Conservation (phyloP, 257 asterid species). For the Fraxinus quadrangulata region DNA sequence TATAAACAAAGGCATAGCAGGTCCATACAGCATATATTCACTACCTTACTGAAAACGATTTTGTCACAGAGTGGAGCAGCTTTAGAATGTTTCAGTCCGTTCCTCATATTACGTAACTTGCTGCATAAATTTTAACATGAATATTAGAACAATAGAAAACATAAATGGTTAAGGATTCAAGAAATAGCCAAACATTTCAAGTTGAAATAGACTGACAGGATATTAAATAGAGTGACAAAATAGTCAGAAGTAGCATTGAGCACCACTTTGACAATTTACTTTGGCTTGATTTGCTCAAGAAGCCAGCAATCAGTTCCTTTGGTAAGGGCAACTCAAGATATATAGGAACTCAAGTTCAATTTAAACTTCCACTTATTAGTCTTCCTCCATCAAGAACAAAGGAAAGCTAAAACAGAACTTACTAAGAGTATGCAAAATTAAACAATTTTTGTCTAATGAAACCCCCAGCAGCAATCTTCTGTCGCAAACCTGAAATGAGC, state of each 20-base stretch:
- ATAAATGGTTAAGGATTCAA: conserved; percentile 10
- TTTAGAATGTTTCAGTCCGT: conserved; percentile 62
- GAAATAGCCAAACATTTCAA: background rate
- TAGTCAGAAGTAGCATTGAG: background rate
- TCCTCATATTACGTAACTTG: conserved; percentile 70
- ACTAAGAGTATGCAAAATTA: conserved; percentile 78
- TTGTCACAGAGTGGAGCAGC: conserved; percentile 82
- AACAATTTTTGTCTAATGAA: conserved; percentile 66
- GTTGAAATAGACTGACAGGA: background rate
- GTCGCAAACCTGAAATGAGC: conserved; percentile 72
- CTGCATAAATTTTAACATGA: conserved; percentile 38
- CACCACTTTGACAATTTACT: background rate
- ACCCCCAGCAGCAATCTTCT: conserved; percentile 84
- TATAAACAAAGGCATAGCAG: conserved; percentile 15
- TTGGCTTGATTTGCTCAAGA: conserved; percentile 15
- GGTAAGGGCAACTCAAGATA: conserved; percentile 6
- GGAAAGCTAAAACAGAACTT: conserved; percentile 44
- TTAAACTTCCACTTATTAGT: conserved; percentile 5
- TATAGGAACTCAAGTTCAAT: conserved; percentile 10
- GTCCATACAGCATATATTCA: conserved; percentile 18
- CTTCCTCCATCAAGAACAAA: conserved; percentile 22
- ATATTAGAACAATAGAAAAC: conserved; percentile 28
- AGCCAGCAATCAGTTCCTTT: conserved; percentile 6
- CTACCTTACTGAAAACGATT: conserved; percentile 85
- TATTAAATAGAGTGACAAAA: background rate